A percentile compares a stretch with the other conserved stretches of the same genome.
Conservation (phyloP, 1,284 basidiomycete genomes). For the Caloboletus firmus region DNA sequence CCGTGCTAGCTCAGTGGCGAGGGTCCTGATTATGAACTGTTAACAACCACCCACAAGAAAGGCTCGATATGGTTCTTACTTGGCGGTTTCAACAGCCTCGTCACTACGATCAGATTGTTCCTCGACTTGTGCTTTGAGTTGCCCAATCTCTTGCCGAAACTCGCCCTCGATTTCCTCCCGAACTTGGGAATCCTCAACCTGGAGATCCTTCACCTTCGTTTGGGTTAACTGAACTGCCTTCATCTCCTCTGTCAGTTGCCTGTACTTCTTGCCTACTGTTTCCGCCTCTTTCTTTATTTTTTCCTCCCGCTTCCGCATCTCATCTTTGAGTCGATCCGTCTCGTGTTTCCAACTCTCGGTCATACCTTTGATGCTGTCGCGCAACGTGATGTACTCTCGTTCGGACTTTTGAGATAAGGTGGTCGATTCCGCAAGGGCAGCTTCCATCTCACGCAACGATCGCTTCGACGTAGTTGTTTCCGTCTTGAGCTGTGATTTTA, state of each 20-base stretch:
- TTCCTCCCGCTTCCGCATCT: slow-evolving; percentile 71
- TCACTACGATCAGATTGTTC: slow-evolving; percentile 55
- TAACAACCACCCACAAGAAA: neutral
- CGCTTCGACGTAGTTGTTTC: slow-evolving; percentile 73
- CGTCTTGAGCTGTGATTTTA: slow-evolving; percentile 69
- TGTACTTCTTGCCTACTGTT: slow-evolving; percentile 63
- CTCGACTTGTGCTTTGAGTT: slow-evolving; percentile 50
- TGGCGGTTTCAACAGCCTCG: slow-evolving; percentile 56
- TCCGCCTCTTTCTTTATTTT: slow-evolving; percentile 63
- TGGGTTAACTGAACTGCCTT: slow-evolving; percentile 46
- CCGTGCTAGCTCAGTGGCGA: slow-evolving; percentile 61
- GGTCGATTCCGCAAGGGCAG: slow-evolving; percentile 65
- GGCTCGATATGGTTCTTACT: slow-evolving; percentile 43
- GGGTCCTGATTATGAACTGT: slow-evolving; percentile 39
- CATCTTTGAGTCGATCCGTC: slow-evolving; percentile 60
- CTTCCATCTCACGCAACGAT: slow-evolving; percentile 73
- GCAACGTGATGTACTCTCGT: slow-evolving; percentile 73
- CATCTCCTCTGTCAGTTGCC: slow-evolving; percentile 57
- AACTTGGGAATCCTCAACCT: slow-evolving; percentile 41
- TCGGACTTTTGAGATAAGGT: slow-evolving; percentile 76
- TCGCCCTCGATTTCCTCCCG: slow-evolving; percentile 51
- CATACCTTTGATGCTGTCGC: slow-evolving; percentile 70
- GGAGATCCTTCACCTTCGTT: slow-evolving; percentile 40
- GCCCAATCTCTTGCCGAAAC: slow-evolving; percentile 49
- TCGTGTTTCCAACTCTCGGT: slow-evolving; percentile 69